Conservation (phyloP, 768 basidiomycete genomes). For the Calvatia gigantea region DNA sequence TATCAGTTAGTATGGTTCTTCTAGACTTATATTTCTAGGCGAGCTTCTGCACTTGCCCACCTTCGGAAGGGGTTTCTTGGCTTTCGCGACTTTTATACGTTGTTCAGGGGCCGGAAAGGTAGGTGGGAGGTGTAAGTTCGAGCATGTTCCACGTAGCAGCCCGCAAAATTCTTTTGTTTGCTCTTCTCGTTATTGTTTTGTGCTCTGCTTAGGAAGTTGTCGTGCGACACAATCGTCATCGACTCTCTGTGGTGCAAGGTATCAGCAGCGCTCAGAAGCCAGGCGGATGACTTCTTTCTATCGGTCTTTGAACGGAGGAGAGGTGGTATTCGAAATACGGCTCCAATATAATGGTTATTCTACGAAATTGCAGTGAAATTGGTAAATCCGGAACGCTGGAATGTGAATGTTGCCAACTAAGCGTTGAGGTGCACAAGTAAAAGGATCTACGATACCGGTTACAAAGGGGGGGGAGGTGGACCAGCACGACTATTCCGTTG, state of each 20-base stretch:
- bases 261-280: neutral
- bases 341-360: neutral
- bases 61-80: no score
- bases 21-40: no score
- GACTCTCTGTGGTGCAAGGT: neutral
- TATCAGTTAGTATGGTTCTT: no score
- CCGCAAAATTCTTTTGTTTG: no score
- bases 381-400: neutral
- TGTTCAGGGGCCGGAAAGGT: no score
- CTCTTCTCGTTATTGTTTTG: no score
- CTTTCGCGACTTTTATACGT: no score
- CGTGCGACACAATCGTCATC: no score
- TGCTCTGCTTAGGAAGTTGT: no score
- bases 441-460: neutral
- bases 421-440: neutral
- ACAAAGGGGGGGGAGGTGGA: neutral
- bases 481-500: neutral
- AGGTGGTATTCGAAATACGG: neutral
- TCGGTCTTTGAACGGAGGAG: neutral
- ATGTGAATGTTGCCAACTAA: neutral
- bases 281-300: neutral
- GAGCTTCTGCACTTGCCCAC: no score
- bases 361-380: neutral
- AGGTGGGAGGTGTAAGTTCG: no score
- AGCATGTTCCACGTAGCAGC: no score